Percentiles rank a stretch among this genome's conserved stretches.
phyloP scores from a whole-genome alignment of 768 basidiomycete species.

The Saitozyma podzolica region DNA sequence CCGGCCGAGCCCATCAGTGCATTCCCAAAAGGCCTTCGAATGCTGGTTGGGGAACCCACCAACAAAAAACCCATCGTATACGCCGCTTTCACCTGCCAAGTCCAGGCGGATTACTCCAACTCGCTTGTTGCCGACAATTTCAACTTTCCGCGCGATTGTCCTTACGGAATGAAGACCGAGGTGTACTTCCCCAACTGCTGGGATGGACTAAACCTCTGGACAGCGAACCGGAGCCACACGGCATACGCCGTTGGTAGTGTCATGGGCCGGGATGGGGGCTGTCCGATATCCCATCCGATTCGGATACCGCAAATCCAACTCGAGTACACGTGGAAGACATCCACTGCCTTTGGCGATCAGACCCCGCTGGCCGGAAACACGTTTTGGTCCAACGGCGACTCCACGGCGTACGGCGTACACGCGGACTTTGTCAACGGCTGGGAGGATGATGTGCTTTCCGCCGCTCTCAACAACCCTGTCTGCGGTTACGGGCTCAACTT shows the following conservation, averaged over 20 bases:
- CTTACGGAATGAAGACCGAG: slow-evolving; percentile 41
- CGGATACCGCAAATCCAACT: slow-evolving; percentile 44
- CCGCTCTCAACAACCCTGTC: slow-evolving; percentile 57
- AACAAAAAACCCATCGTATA: slow-evolving; percentile 20
- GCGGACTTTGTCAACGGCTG: slow-evolving; percentile 57
- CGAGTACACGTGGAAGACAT: slow-evolving; percentile 36
- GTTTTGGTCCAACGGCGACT: slow-evolving; percentile 61
- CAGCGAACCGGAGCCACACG: slow-evolving; percentile 37
- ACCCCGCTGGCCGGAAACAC: slow-evolving; percentile 31
- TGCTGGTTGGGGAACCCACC: slow-evolving; percentile 44
- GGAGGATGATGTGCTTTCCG: slow-evolving; percentile 61
- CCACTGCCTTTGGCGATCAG: neutral
- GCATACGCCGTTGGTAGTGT: slow-evolving; percentile 21
- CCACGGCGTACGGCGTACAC: slow-evolving; percentile 63
- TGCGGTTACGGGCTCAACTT: slow-evolving; percentile 14
- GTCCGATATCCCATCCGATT: slow-evolving; percentile 42
- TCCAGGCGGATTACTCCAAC: slow-evolving; percentile 17
- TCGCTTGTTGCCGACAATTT: slow-evolving; percentile 30
- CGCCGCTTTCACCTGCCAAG: slow-evolving; percentile 24
- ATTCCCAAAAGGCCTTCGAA: slow-evolving; percentile 49
- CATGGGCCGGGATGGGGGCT: slow-evolving; percentile 11
- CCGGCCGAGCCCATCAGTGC: slow-evolving; percentile 25
- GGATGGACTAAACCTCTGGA: slow-evolving; percentile 47
- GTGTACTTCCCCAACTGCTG: slow-evolving; percentile 43
- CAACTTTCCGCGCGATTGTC: slow-evolving; percentile 33